Conservation (phyloP, 192 early-diverging fungal species). For the Backusella morwellensis region DNA sequence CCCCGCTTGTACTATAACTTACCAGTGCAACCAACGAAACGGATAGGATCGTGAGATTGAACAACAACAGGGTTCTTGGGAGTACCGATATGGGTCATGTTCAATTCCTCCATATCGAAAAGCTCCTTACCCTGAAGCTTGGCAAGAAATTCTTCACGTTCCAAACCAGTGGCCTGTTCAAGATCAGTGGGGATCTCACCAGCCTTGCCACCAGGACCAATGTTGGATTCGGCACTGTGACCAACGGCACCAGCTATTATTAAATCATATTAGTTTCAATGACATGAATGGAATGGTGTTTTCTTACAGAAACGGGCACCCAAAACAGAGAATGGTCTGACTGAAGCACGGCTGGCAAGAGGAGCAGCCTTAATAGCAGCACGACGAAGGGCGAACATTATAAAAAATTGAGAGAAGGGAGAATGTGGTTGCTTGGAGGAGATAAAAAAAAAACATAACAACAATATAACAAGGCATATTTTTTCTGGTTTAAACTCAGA, state of each 20-base stretch:
- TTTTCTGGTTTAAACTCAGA: neutral
- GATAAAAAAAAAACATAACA: neutral
- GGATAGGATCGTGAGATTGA: slow-evolving; percentile 72
- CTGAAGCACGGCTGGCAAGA: slow-evolving; percentile 38
- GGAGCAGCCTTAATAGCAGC: slow-evolving; percentile 41
- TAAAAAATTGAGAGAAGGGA: neutral
- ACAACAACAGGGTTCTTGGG: slow-evolving; percentile 85
- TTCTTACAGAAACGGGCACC: slow-evolving; percentile 51
- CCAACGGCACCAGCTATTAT: slow-evolving; percentile 18
- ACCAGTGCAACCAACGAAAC: slow-evolving; percentile 95
- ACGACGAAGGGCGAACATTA: slow-evolving; percentile 52
- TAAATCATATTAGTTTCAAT: neutral
- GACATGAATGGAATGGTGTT: neutral
- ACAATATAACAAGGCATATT: neutral
- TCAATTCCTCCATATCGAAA: slow-evolving; percentile 84
- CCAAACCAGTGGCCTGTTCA: slow-evolving; percentile 87
- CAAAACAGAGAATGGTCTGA: slow-evolving; percentile 49
- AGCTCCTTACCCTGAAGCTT: slow-evolving; percentile 84
- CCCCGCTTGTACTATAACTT: slow-evolving; percentile 18
- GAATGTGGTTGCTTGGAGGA: neutral
- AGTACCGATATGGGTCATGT: slow-evolving; percentile 74
- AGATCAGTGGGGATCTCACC: slow-evolving; percentile 80
- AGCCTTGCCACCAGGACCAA: slow-evolving; percentile 65
- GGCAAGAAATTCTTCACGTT: slow-evolving; percentile 86
- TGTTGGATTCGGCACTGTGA: slow-evolving; percentile 10